Evolutionary conservation across 2,329 filamentous ascomycete genomes (phyloP).

Genomic region (Biscogniauxia marginata): DNA sequence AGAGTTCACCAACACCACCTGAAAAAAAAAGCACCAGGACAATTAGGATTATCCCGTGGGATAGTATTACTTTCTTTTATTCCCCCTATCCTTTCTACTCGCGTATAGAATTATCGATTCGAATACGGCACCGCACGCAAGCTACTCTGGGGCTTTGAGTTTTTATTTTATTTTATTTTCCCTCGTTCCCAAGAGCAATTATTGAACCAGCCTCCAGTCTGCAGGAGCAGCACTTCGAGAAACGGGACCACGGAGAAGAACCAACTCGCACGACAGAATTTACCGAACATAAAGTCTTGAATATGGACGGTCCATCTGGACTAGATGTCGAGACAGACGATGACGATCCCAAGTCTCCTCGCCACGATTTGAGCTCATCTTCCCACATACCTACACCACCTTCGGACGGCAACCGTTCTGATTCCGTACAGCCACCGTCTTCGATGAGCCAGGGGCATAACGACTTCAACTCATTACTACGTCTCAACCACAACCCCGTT

Average conservation of each 20-base stretch:
- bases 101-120: too few species aligned
- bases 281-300: neutral
- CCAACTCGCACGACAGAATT: neutral
- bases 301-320: neutral
- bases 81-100: too few species aligned
- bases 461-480: neutral
- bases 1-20: neutral
- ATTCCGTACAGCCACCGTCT: neutral
- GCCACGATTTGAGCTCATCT: too few species aligned
- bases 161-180: neutral
- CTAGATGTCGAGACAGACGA: neutral
- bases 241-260: neutral
- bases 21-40: neutral
- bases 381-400: neutral
- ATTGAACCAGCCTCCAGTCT: slow-evolving; percentile 4
- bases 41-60: neutral
- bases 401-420: neutral
- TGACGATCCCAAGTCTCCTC: neutral
- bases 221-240: neutral
- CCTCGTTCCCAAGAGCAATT: neutral
- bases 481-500: neutral
- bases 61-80: too few species aligned
- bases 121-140: neutral
- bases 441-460: neutral
- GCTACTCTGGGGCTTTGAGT: neutral